These are phyloP conservation scores for Wickerhamomyces ciferrii DNA, from an alignment of 805 yeast genomes.

Conservation along the genomic window DNA sequence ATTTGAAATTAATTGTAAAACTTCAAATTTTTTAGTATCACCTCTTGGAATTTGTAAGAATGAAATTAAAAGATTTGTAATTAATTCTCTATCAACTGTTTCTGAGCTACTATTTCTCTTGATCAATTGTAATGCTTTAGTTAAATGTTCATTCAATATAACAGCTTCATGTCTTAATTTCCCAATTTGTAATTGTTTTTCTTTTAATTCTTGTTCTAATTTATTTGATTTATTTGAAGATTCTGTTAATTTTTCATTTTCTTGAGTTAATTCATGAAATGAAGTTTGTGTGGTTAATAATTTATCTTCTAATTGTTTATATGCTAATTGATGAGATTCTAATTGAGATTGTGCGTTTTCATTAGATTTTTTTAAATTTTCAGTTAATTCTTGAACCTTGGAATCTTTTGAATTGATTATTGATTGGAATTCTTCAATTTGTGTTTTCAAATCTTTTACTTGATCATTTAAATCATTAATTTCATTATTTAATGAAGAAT, in stretches of 20 bases:
- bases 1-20: constrained; percentile 75
- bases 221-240: constrained; percentile 23
- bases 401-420: not conserved
- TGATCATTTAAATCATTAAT: constrained; percentile 26
- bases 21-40: constrained; percentile 93
- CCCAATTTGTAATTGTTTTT: constrained; percentile 76
- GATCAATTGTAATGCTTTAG: constrained; percentile 84
- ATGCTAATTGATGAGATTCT: constrained; percentile 17
- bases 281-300: constrained; percentile 17
- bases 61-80: constrained; percentile 80
- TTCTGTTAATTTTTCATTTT: constrained; percentile 17
- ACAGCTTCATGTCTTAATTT: constrained; percentile 94
- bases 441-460: constrained; percentile 5
- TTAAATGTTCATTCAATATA: constrained; percentile 86
- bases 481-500: constrained; percentile 32
- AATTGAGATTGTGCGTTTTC: not conserved
- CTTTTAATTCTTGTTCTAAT: constrained; percentile 53
- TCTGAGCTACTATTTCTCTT: constrained; percentile 73
- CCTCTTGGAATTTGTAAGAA: constrained; percentile 87
- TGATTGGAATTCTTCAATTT: not conserved
- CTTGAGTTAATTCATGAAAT: constrained; percentile 19
- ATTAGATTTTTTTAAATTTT: not conserved
- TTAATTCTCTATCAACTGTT: constrained; percentile 80
- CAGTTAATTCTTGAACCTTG: not conserved
- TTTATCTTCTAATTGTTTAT: not conserved